These are phyloP conservation scores for Amanita rubescens DNA, from an alignment of 768 basidiomycete genomes.

Conservation along the genomic window DNA sequence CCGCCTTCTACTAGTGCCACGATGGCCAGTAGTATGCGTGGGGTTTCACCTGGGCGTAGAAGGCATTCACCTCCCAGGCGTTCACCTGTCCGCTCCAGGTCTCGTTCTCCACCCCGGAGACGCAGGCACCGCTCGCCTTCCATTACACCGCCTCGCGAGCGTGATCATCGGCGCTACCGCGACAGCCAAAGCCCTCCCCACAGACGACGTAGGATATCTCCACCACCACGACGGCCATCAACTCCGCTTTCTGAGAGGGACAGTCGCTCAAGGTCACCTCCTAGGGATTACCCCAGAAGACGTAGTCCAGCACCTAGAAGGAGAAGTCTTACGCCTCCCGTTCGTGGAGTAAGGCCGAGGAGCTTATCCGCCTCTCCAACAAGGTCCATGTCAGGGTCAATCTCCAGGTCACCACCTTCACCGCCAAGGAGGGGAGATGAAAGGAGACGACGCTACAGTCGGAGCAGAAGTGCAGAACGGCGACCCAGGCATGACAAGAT, in stretches of 20 bases:
- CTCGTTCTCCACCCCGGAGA: conserved; percentile 30
- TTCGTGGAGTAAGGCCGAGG: conserved; percentile 9
- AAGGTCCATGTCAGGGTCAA: conserved; percentile 6
- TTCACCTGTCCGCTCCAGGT: conserved; percentile 30
- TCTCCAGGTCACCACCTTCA: conserved; percentile 22
- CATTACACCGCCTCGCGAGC: conserved; percentile 38
- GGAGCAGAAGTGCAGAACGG: not conserved
- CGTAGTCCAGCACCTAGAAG: conserved; percentile 37
- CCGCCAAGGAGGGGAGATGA: conserved; percentile 7
- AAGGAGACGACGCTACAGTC: not conserved
- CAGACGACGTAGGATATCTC: conserved; percentile 37
- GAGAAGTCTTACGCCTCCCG: conserved; percentile 25
- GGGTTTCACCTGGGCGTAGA: not conserved
- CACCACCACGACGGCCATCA: conserved; percentile 20
- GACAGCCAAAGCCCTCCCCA: conserved; percentile 53
- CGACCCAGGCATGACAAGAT: not conserved
- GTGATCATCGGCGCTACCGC: conserved; percentile 21
- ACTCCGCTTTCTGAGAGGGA: conserved; percentile 18
- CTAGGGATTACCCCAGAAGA: conserved; percentile 32
- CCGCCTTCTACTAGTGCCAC: conserved; percentile 10
- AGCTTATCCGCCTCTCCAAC: not conserved
- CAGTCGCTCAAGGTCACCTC: conserved; percentile 37
- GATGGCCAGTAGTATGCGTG: not conserved
- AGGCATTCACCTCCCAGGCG: conserved; percentile 16
- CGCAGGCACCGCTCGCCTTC: conserved; percentile 41